phyloP scores from a whole-genome alignment of 1,284 basidiomycete genomes.

The Boletus semigastroideus region DNA sequence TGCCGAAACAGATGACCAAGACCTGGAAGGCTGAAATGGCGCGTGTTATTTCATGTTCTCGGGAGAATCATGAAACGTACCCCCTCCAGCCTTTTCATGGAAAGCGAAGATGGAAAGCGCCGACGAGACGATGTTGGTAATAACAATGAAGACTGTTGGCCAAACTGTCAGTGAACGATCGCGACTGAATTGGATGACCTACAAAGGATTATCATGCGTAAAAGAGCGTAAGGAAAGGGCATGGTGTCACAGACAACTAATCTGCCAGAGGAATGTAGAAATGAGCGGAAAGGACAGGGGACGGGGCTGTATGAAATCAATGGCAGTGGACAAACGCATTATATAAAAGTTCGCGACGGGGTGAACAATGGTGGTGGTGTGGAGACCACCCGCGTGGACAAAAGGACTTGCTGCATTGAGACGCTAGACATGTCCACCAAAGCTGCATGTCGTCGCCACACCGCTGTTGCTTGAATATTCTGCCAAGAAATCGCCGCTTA shows the following conservation, averaged over 20 bases:
- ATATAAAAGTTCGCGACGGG: slow-evolving; percentile 12
- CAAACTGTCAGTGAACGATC: slow-evolving; percentile 1
- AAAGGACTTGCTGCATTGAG: slow-evolving; percentile 1
- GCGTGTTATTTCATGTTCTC: not conserved
- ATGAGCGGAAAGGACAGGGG: slow-evolving; percentile 5
- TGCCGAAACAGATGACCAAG: slow-evolving; percentile 13
- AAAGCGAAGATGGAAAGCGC: slow-evolving; percentile 20
- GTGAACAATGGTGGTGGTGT: slow-evolving; percentile 14
- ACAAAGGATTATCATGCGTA: slow-evolving; percentile 22
- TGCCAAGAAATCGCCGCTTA: not conserved
- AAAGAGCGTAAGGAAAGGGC: slow-evolving; percentile 27
- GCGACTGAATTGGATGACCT: slow-evolving; percentile 2
- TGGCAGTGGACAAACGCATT: slow-evolving; percentile 2
- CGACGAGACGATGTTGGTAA: slow-evolving; percentile 12
- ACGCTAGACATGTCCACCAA: not conserved
- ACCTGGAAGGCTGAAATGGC: slow-evolving; percentile 23
- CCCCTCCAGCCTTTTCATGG: slow-evolving; percentile 20
- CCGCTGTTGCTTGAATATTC: not conserved
- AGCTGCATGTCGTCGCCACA: not conserved
- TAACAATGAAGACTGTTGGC: slow-evolving; percentile 18
- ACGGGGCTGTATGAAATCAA: not conserved
- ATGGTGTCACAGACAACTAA: slow-evolving; percentile 29
- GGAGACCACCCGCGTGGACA: slow-evolving; percentile 16
- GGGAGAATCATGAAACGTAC: slow-evolving; percentile 13
- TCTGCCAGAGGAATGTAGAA: slow-evolving; percentile 1